These are phyloP conservation scores for Mycena capillaripes DNA, from an alignment of 768 basidiomycete species.

Conservation along the genomic window DNA sequence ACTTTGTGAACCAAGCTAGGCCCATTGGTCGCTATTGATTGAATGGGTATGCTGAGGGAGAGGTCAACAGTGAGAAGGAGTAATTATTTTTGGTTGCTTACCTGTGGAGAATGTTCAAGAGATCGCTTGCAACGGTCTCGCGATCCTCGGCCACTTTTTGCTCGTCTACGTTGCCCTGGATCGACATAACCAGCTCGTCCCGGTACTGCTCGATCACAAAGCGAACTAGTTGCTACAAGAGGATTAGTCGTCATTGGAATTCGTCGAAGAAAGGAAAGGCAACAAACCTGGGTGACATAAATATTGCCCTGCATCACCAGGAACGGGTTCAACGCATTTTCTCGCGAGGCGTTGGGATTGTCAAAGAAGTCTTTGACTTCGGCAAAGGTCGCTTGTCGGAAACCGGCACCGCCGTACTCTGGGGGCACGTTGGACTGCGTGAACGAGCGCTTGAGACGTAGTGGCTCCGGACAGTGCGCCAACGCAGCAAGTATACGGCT, in stretches of 20 bases:
- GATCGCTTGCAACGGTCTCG: constrained; percentile 89
- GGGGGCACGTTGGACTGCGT: constrained; percentile 63
- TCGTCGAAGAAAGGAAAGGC: neutral
- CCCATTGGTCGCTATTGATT: constrained; percentile 91
- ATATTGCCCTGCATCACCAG: constrained; percentile 94
- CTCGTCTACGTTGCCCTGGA: constrained; percentile 77
- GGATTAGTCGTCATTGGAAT: neutral
- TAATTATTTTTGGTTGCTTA: constrained; percentile 41
- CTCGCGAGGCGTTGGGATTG: constrained; percentile 89
- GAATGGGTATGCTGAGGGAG: constrained; percentile 83
- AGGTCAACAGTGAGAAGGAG: constrained; percentile 23
- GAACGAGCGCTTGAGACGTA: constrained; percentile 75
- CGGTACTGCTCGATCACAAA: constrained; percentile 95
- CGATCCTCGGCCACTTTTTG: constrained; percentile 77
- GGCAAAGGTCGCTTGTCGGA: constrained; percentile 86
- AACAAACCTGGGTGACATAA: constrained; percentile 88
- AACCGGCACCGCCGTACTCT: constrained; percentile 79
- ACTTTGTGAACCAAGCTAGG: constrained; percentile 93
- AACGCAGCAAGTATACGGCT: constrained; percentile 81
- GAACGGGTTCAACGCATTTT: constrained; percentile 90
- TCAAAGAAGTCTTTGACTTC: constrained; percentile 94
- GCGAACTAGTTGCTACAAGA: constrained; percentile 87
- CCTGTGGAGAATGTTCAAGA: constrained; percentile 90
- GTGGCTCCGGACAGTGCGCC: constrained; percentile 80
- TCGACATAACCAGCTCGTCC: constrained; percentile 81